Evolutionary conservation across 306 rosid genomes (phyloP), one percentile per base, ranked within the genome.

Genomic region (Prunus salicina): DNA sequence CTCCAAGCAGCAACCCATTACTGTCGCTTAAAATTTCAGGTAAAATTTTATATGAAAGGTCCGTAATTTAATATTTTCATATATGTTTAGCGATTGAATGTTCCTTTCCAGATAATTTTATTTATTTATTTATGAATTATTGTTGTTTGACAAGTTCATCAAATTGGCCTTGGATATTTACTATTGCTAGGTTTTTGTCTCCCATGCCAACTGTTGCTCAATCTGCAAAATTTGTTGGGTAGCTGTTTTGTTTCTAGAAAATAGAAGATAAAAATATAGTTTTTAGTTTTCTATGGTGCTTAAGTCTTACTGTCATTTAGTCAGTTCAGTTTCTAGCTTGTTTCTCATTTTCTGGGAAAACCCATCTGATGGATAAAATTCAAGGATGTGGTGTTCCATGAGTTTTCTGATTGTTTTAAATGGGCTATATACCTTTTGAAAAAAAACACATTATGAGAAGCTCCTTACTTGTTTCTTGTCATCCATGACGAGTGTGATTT

Each of bases 1-100:
- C 4, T 65, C 96, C 16, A 84, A 80, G 41, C 88, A 87, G 51
- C 91, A 82, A 69, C 41, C 93, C 1, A 2, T 90, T 56, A 64
- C 89, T 0, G 92, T 92, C 64, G 93, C 95, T 79, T 94, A 76
- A 84, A 22, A 72, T 71, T 79, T 70, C 82, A 83, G 89, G 92
- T 87, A 8, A 14, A 65, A 75, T 27, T 69, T 57, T 12, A 3
- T 47, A 50, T 8, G 55, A 14, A 22, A 58, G 30, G 8, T 1
- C 16, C 55, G 25, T 15, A 30, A 4, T 9, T 64, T 50, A 1
- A 2, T 19, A 55, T 49, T 19, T 22, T 24, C 20, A 6, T 45
- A 24, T 25, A 5, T 24, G 32, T 24, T 58, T 30, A 58, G 34
- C 64, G 30, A 58, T 58, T 58, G 64, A 58, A 11, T 58, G 27